Evolutionary conservation across 1,139 yeast genomes (phyloP).

Genomic region (Pichia sp.): DNA sequence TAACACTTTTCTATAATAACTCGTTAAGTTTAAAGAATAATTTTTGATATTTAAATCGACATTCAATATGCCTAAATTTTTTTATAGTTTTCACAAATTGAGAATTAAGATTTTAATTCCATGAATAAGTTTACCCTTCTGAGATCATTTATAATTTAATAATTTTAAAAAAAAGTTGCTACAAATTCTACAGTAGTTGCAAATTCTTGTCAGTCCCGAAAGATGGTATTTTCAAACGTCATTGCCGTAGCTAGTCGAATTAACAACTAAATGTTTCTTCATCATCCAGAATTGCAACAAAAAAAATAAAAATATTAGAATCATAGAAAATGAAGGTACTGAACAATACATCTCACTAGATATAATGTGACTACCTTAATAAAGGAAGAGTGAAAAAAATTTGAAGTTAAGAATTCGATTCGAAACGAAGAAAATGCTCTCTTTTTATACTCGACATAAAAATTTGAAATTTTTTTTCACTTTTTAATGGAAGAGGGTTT

Average conservation of each 20-base stretch:
- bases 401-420: too few relatives aligned
- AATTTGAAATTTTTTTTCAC: not conserved
- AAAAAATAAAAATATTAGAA: not conserved
- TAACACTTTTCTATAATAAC: not conserved
- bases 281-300: constrained; percentile 11
- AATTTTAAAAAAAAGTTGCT: not conserved
- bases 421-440: not conserved
- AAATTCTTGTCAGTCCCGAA: constrained; percentile 50
- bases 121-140: too few relatives aligned
- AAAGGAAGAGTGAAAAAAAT: not conserved
- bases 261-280: constrained; percentile 25
- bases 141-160: too few relatives aligned
- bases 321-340: not conserved
- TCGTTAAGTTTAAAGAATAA: too few relatives aligned
- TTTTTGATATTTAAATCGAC: too few relatives aligned
- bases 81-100: too few relatives aligned
- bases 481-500: not conserved
- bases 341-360: not conserved
- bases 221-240: constrained; percentile 94
- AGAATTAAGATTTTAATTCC: too few relatives aligned
- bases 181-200: not conserved
- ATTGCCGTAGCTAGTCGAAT: constrained; percentile 83
- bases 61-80: too few relatives aligned
- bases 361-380: not conserved
- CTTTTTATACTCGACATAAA: not conserved